Evolutionary conservation across 306 rosid species (phyloP), one percentile per base, ranked within the genome.

Genomic region (Prunus salicina): DNA sequence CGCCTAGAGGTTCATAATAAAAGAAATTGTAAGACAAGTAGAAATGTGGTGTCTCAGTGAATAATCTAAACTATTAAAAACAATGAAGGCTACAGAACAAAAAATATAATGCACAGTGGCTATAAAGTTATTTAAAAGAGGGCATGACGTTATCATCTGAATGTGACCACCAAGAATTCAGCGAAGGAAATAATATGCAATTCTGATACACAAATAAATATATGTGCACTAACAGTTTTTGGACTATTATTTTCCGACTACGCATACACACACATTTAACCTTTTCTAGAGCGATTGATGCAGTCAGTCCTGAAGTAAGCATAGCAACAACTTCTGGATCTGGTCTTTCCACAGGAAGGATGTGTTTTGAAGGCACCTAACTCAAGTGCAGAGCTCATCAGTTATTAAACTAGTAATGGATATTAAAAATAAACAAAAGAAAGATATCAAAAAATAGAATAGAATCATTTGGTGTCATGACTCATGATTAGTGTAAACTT

Each of bases 221-320:
- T 22, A 12, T 12, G 15, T 14, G n/a, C 19, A 30, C 66, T 4
- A 24, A 58, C 64, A 60, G 30, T 12, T 60, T 60, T 60, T 60
- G 64, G n/a, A 60, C 18, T 4, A 58, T 58, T 24, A 32, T 60
- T 60, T 24, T 60, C 34, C 3, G 10, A 60, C 32, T 19, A 58
- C 45, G 15, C 67, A 62, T 19, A 28, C 43, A 62, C 45, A 62
- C 67, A 15, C 64, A 73, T 55, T 60, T 78, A 20, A 78, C 98
- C 97, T 92, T 92, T 83, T 92, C 96, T 68, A 92, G 86, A 73
- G 93, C 90, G 73, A 95, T 95, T 68, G 98, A 95, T 46, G 98
- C 98, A 34, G 98, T 95, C 80, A 95, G 78, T 75, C 98, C 98
- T 15, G 98, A 95, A 74, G 98, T 95, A 78, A 95, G 98, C 96